Evolutionary conservation across 495 filamentous ascomycete genomes (phyloP).

Genomic region (Neurospora africana): DNA sequence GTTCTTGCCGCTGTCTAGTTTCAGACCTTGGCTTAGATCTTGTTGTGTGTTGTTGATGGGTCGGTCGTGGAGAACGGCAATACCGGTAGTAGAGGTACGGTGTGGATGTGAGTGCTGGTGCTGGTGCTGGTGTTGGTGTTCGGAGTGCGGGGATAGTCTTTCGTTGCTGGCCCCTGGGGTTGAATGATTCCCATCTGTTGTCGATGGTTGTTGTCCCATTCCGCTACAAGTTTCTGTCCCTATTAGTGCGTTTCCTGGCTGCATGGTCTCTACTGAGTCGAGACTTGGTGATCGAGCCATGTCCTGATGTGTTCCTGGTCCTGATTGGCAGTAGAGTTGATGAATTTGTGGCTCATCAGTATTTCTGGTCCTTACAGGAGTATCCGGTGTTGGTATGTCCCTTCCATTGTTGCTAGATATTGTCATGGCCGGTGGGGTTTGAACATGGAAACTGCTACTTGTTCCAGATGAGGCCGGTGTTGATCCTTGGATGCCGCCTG

Average conservation of each 20-base stretch:
- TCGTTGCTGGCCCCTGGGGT: background rate
- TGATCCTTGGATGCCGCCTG: slow-evolving; percentile 5
- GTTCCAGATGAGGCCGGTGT: slow-evolving; percentile 8
- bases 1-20: background rate
- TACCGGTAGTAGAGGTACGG: background rate
- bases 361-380: background rate
- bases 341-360: background rate
- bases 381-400: background rate
- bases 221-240: background rate
- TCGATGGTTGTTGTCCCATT: background rate
- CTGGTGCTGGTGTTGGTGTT: background rate
- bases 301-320: background rate
- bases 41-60: background rate
- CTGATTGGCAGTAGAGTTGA: background rate
- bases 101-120: background rate
- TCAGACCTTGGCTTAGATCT: background rate
- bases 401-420: background rate
- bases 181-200: background rate
- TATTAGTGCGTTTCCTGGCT: background rate
- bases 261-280: background rate
- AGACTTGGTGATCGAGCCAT: background rate
- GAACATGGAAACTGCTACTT: slow-evolving; percentile 2
- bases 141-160: background rate
- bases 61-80: background rate
- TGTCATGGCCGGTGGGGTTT: background rate